Evolutionary conservation across 768 basidiomycete genomes (phyloP).

Genomic region (Xerocomus potaroensis): DNA sequence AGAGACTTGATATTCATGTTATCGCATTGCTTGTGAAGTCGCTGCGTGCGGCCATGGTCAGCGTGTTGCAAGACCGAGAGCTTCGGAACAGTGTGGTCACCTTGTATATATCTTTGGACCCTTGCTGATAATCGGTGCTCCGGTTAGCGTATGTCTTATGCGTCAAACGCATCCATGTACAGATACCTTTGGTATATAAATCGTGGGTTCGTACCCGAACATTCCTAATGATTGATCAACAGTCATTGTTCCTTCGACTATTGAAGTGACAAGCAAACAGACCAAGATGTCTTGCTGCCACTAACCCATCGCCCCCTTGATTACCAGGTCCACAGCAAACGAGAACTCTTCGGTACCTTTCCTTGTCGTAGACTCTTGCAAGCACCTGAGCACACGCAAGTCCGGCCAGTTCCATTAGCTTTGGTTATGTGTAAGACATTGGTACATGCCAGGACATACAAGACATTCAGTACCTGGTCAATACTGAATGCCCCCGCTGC

Average conservation of each 20-base stretch:
- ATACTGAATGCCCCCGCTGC: conserved; percentile 86
- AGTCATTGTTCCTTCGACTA: background rate
- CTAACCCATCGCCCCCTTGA: conserved; percentile 95
- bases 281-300: conserved; percentile 94
- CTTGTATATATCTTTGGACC: conserved; percentile 90
- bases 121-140: conserved; percentile 50
- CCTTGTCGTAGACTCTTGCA: conserved; percentile 67
- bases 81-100: conserved; percentile 31
- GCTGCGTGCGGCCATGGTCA: conserved; percentile 36
- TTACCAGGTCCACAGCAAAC: conserved; percentile 98
- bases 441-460: no score
- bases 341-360: conserved; percentile 71
- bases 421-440: conserved; percentile 2
- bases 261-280: conserved; percentile 16
- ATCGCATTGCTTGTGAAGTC: conserved; percentile 79
- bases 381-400: conserved; percentile 89
- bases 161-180: background rate
- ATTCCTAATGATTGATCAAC: conserved; percentile 48
- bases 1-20: conserved; percentile 84
- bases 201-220: conserved; percentile 86
- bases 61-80: background rate
- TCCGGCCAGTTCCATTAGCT: conserved; percentile 97
- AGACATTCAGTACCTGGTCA: conserved; percentile 61
- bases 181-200: conserved; percentile 90
- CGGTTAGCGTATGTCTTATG: background rate